Evolutionary conservation across 768 basidiomycete genomes (phyloP), one percentile per base, ranked within the genome.

Genomic region (Mycena venus): DNA sequence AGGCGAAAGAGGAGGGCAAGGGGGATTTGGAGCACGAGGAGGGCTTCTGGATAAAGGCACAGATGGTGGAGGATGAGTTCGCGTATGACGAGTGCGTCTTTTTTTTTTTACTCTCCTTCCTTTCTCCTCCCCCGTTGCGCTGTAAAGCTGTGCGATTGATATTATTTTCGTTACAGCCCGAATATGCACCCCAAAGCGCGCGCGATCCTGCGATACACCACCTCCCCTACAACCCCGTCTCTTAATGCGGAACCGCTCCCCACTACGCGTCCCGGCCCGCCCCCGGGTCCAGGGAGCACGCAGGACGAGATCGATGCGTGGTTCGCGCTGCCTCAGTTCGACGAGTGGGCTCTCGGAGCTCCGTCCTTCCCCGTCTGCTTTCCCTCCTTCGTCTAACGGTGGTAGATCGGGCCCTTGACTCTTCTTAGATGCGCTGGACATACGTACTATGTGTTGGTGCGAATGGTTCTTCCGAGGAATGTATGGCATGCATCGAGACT

Each of bases 1-100:
- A n/a, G n/a, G n/a, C n/a, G n/a, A n/a, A n/a, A n/a, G n/a, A n/a
- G n/a, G n/a, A n/a, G n/a, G n/a, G n/a, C n/a, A n/a, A n/a, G 23
- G 29, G 17, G 7, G 10, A 9, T n/a, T n/a, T n/a, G 3, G 49
- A 51, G 4, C n/a, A 1, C 10, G 36, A 3, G 17, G 23, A 29
- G 10, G 75, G 38, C 23, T 70, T 70, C 31, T 76, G 72, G 75
- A 65, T 76, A 19, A 56, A 68, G 14, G 63, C 63, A 36, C 47
- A 11, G 19, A 70, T 73, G n/a, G 68, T 65, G 19, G 49, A 73
- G 23, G 59, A 61, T 5, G 34, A 31, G 68, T 76, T 73, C 42
- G 72, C 72, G 44, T 67, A 70, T 47, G 14, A 25, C 9, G 73
- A 76, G 75, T 73, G 51, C n/a, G 60, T 61, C 2, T n/a, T n/a